phyloP scores from a whole-genome alignment of 805 yeast genomes.

The Candida quercuum region DNA sequence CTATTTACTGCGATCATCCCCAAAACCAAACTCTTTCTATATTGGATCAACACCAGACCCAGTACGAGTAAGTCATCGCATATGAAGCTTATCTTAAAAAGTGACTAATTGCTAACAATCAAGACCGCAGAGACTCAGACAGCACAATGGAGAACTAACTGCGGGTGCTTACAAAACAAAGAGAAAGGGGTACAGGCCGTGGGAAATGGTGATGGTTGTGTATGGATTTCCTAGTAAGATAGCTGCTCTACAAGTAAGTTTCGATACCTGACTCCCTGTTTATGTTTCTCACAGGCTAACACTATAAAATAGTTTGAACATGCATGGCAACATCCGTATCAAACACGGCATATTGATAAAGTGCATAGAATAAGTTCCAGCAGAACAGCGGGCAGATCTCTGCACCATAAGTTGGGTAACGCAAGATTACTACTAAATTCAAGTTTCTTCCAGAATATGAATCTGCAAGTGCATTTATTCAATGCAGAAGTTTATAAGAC shows the following conservation, averaged over 20 bases:
- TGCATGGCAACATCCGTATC: slow-evolving; percentile 74
- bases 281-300: background rate
- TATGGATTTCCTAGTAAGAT: slow-evolving; percentile 68
- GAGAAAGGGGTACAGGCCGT: slow-evolving; percentile 55
- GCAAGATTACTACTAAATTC: slow-evolving; percentile 38
- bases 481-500: slow-evolving; percentile 19
- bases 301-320: slow-evolving; percentile 49
- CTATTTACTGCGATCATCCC: slow-evolving; percentile 58
- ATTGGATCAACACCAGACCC: slow-evolving; percentile 86
- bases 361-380: slow-evolving; percentile 33
- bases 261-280: background rate
- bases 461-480: slow-evolving; percentile 43
- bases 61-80: slow-evolving; percentile 27
- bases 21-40: slow-evolving; percentile 56
- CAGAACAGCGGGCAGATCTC: slow-evolving; percentile 33
- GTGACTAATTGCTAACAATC: slow-evolving; percentile 3
- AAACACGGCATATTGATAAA: slow-evolving; percentile 52
- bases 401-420: slow-evolving; percentile 44
- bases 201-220: slow-evolving; percentile 62
- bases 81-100: background rate
- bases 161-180: slow-evolving; percentile 74
- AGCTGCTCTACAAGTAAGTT: slow-evolving; percentile 50
- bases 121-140: slow-evolving; percentile 49
- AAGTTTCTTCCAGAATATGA: slow-evolving; percentile 39
- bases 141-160: slow-evolving; percentile 67